phyloP scores from a whole-genome alignment of 2,329 filamentous ascomycete genomes.

The Pseudogymnoascus sp. region DNA sequence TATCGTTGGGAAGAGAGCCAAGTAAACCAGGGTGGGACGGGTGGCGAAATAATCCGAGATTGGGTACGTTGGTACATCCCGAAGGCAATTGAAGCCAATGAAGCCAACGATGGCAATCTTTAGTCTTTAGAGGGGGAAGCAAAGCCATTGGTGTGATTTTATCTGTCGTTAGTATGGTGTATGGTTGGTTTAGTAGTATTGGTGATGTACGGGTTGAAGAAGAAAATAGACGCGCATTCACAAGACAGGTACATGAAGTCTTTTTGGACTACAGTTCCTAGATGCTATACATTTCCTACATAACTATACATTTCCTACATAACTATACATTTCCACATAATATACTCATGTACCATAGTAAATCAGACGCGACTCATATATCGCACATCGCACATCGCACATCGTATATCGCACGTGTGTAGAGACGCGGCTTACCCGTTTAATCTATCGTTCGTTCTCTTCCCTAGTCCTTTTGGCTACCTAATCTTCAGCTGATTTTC shows the following conservation, averaged over 20 bases:
- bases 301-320: background rate
- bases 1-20: background rate
- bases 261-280: background rate
- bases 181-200: background rate
- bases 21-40: background rate
- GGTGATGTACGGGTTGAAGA: background rate
- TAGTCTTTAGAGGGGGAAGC: background rate
- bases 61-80: background rate
- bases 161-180: background rate
- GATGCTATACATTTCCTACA: background rate
- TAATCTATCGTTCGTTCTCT: background rate
- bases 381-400: background rate
- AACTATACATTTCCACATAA: background rate
- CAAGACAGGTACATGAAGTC: background rate
- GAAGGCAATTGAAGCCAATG: background rate
- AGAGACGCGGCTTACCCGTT: background rate
- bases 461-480: background rate
- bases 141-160: background rate
- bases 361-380: conserved; percentile 2
- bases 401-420: background rate
- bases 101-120: background rate
- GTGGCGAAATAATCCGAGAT: conserved; percentile 4
- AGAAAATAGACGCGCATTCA: background rate
- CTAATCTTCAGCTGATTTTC: conserved; percentile 1
- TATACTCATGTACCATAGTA: background rate